phyloP scores from a whole-genome alignment of 2,329 filamentous ascomycete genomes.

The Neonectria hederae region DNA sequence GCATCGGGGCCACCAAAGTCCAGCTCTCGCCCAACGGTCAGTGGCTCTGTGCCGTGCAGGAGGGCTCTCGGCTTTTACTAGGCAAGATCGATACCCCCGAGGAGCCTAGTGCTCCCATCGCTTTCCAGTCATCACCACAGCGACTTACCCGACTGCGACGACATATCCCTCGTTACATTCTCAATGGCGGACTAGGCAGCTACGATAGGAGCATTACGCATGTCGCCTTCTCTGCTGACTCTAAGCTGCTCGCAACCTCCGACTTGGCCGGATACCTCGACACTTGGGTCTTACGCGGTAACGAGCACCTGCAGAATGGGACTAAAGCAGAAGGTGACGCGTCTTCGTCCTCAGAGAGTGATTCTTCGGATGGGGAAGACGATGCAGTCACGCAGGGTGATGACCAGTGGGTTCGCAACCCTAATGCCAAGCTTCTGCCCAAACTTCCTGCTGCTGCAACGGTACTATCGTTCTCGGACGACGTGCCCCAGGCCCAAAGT shows the following conservation, averaged over 20 bases:
- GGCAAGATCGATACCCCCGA: slow-evolving; percentile 41
- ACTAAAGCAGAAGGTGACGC: slow-evolving; percentile 48
- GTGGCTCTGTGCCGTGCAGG: slow-evolving; percentile 74
- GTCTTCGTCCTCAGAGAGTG: slow-evolving; percentile 51
- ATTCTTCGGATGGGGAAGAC: slow-evolving; percentile 56
- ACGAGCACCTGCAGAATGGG: slow-evolving; percentile 43
- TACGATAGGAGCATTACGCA: slow-evolving; percentile 83
- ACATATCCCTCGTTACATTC: slow-evolving; percentile 62
- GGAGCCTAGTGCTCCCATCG: slow-evolving; percentile 30
- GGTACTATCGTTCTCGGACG: slow-evolving; percentile 73
- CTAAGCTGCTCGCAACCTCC: slow-evolving; percentile 78
- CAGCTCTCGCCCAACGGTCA: slow-evolving; percentile 74
- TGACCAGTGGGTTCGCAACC: slow-evolving; percentile 79
- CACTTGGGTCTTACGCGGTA: slow-evolving; percentile 76
- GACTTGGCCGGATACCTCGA: slow-evolving; percentile 89
- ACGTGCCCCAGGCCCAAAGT: slow-evolving; percentile 49
- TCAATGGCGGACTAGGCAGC: slow-evolving; percentile 73
- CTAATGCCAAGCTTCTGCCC: slow-evolving; percentile 73
- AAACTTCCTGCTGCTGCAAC: slow-evolving; percentile 72
- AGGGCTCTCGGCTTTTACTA: slow-evolving; percentile 67
- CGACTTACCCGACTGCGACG: slow-evolving; percentile 64
- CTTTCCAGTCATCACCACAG: slow-evolving; percentile 49
- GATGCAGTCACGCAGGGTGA: slow-evolving; percentile 49
- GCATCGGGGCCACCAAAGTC: slow-evolving; percentile 73
- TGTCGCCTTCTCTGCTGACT: slow-evolving; percentile 81